Conservation (phyloP, 257 asterid species). For the Solanum chiquidenum region DNA sequence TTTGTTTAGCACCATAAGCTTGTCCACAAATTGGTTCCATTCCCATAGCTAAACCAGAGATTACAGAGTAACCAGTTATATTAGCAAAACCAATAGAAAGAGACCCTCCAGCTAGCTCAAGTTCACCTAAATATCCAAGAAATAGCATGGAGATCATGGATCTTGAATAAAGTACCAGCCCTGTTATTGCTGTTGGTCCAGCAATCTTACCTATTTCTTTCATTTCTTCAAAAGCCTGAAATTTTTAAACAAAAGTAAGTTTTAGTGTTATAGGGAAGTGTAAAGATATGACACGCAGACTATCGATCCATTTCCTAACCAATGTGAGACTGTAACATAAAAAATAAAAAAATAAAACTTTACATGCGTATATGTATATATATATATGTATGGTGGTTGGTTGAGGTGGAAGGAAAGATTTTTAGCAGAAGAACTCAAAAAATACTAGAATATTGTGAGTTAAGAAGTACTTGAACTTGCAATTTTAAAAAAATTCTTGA, state of each 20-base stretch:
- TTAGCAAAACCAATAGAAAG: slow-evolving; percentile 90
- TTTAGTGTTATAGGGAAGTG: background rate
- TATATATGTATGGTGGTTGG: background rate
- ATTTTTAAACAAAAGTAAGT: background rate
- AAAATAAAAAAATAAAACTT: background rate
- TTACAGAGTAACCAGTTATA: slow-evolving; percentile 92
- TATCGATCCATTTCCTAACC: background rate
- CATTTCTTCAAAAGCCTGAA: slow-evolving; percentile 66
- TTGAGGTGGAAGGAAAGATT: background rate
- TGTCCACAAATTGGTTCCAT: slow-evolving; percentile 99
- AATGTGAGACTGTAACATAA: background rate
- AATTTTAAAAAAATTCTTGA: background rate
- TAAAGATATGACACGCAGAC: background rate
- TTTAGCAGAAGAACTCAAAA: background rate
- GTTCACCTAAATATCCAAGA: slow-evolving; percentile 85
- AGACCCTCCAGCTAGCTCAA: slow-evolving; percentile 88
- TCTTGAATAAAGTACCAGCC: slow-evolving; percentile 65
- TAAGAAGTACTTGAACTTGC: background rate
- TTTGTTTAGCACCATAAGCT: slow-evolving; percentile 84
- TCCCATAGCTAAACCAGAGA: slow-evolving; percentile 95
- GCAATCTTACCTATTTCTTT: slow-evolving; percentile 79
- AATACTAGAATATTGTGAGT: background rate
- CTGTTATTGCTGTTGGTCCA: slow-evolving; percentile 74
- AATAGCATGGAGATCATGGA: slow-evolving; percentile 95
- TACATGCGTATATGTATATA: background rate